phyloP scores from a whole-genome alignment of 768 basidiomycete species.

The Kwoniella sp. region DNA sequence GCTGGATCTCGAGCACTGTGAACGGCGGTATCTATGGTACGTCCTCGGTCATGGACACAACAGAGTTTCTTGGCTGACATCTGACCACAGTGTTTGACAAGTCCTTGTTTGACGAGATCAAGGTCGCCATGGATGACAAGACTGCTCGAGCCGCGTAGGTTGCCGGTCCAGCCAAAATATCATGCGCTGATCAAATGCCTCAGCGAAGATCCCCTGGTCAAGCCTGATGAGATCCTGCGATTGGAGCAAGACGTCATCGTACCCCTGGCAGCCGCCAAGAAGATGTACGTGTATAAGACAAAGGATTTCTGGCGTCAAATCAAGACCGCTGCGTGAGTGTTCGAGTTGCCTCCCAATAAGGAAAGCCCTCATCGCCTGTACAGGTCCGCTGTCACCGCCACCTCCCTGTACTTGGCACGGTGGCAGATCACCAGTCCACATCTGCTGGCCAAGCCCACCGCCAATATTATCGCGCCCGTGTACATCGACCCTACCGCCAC shows the following conservation, averaged over 20 bases:
- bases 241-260: constrained; percentile 55
- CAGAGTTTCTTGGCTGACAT: not conserved
- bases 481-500: constrained; percentile 53
- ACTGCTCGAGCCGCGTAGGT: constrained; percentile 46
- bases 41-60: constrained; percentile 1
- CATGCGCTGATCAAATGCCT: too few species aligned
- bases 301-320: constrained; percentile 53
- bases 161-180: too few species aligned
- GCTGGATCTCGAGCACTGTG: constrained; percentile 52
- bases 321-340: constrained; percentile 52
- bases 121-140: constrained; percentile 52
- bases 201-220: constrained; percentile 49
- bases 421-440: constrained; percentile 50
- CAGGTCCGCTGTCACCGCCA: constrained; percentile 54
- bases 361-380: not conserved
- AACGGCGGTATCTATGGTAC: constrained; percentile 52
- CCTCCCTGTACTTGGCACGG: constrained; percentile 51
- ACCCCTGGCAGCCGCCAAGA: constrained; percentile 50
- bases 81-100: constrained; percentile 50
- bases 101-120: constrained; percentile 53
- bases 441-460: constrained; percentile 43
- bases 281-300: constrained; percentile 53
- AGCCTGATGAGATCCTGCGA: constrained; percentile 52
- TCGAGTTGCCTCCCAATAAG: not conserved
- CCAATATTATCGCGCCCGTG: constrained; percentile 51